A percentile compares a stretch with the other conserved stretches of the same genome.
phyloP scores from a whole-genome alignment of 225 moss, liverwort and hornwort genomes.

The Marchantia paleacea region DNA sequence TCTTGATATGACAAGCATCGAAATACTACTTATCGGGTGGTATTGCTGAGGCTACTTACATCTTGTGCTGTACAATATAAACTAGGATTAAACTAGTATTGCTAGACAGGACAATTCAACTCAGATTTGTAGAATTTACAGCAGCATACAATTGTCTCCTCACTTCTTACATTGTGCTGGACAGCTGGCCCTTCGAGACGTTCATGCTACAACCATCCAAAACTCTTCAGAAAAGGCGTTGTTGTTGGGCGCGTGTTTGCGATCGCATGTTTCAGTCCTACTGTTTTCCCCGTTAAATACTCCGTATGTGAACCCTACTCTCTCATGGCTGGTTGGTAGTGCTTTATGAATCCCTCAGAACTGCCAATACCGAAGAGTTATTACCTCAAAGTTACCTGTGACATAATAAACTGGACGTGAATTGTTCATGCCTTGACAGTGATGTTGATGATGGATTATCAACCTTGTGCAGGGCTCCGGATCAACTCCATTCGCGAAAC shows the following conservation, averaged over 20 bases:
- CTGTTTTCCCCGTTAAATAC: conserved; percentile 52
- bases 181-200: conserved; percentile 67
- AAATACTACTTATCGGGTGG: background rate
- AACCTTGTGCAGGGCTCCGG: conserved; percentile 37
- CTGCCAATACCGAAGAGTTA: too few relatives aligned
- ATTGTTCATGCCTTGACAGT: background rate
- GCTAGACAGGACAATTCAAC: background rate
- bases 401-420: background rate
- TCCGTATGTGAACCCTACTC: conserved; percentile 35
- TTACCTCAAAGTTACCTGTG: background rate
- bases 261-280: conserved; percentile 61
- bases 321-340: background rate
- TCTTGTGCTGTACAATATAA: background rate
- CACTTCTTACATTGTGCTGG: background rate
- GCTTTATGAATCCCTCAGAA: background rate
- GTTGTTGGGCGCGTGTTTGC: conserved; percentile 69
- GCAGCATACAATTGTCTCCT: background rate
- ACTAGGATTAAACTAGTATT: background rate
- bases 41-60: background rate
- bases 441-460: background rate
- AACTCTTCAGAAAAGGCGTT: conserved; percentile 53
- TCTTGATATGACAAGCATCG: background rate
- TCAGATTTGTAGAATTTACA: background rate
- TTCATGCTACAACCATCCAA: conserved; percentile 51
- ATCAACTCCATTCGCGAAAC: conserved; percentile 42